Evolutionary conservation across 2,329 filamentous ascomycete genomes (phyloP), one percentile per base, ranked within the genome.

Genomic region (Orbilia brochopaga): DNA sequence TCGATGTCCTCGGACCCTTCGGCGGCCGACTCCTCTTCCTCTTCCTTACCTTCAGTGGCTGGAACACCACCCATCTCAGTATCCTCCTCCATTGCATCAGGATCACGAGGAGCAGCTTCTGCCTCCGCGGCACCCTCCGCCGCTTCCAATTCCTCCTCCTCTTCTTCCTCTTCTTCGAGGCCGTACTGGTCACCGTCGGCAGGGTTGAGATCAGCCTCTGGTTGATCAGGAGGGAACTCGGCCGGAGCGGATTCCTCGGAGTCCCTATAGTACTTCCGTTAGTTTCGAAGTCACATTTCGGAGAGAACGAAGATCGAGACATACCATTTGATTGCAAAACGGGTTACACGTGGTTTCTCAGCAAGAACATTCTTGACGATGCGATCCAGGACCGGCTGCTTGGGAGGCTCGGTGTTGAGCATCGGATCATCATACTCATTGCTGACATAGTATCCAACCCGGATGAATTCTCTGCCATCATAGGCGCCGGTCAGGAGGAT

Each of bases 401-500:
- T 85, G 5, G 94, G 94, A 8, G 94, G 94, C 77, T 97, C 92
- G 53, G 89, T 87, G 77, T 87, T 89, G 74, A 99, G 85, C 79
- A 96, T 91, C 77, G 95, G 91, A 24, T 90, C 90, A 76, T 96
- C 91, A 80, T 99, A 99, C 81, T 99, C 95, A 78, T 99, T 99
- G 85, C 97, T 99, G 78, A 99, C 94, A 77, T 99, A 99, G 85
- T 99, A 99, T 74, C 94, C 94, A 46, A 99, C 93, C 75, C 94
- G 92, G 42, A 99, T 92, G 78, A 99, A 99, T 80, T 99, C 94
- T 78, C 94, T 88, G 60, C 90, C 90, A 78, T 99, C 94, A 82
- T 99, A 99, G 80, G 91, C 90, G 82, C 94, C 97, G 66, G 92
- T 96, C 75, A 99, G 86, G 63, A 99, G 88, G 77, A 99, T 92